Evolutionary conservation across 768 basidiomycete genomes (phyloP).

Genomic region (Leccinellum luteum): DNA sequence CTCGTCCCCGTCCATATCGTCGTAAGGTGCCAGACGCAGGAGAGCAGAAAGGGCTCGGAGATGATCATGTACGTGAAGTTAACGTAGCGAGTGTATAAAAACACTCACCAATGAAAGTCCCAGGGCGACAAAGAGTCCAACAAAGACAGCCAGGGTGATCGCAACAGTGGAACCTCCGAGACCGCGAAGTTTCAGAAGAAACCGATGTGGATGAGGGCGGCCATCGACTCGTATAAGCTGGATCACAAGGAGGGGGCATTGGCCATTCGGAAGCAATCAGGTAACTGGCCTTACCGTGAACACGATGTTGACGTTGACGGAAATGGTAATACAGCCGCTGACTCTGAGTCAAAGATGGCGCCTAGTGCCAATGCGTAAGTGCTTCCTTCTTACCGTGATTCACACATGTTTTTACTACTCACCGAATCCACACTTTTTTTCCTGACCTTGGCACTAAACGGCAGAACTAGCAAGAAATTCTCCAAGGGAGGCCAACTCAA

Average conservation of each 20-base stretch:
- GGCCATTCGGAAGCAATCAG: no score
- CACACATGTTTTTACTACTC: background rate
- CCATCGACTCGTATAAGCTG: background rate
- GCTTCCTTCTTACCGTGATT: background rate
- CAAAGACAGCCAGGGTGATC: background rate
- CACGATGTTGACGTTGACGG: no score
- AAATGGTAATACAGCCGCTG: background rate
- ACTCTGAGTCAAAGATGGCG: background rate
- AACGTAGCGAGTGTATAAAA: background rate
- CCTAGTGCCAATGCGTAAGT: background rate
- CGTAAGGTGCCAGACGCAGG: background rate
- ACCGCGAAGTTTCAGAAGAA: background rate
- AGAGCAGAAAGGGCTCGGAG: background rate
- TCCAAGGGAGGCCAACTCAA: background rate
- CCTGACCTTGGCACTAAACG: background rate
- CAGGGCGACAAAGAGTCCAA: background rate
- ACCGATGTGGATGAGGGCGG: background rate
- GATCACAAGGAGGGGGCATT: background rate
- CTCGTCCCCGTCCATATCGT: background rate
- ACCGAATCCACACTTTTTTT: background rate
- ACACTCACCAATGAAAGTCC: background rate
- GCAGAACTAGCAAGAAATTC: background rate
- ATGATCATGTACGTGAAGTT: background rate
- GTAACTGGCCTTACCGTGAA: no score
- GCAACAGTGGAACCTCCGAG: background rate